Conservation (phyloP, 1,284 basidiomycete species). For the Malassezia cuniculi region DNA sequence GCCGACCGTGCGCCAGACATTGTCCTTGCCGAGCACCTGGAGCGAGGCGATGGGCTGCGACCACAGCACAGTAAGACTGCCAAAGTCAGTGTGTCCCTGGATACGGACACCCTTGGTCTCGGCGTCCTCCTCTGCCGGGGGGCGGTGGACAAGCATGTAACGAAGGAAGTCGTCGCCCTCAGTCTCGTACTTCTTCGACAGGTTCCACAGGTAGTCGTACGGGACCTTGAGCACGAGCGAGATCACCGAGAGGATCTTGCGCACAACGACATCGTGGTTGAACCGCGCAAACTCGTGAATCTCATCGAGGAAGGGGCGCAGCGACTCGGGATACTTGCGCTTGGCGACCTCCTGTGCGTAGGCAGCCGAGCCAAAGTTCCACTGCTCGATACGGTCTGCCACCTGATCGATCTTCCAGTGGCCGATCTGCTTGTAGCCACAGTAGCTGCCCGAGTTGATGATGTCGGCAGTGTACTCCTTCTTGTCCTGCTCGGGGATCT, state of each 20-base stretch:
- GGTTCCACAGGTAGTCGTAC: constrained; percentile 47
- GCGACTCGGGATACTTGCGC: constrained; percentile 19
- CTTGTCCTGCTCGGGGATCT: constrained; percentile 29
- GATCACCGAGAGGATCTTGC: constrained; percentile 46
- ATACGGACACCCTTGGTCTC: constrained; percentile 44
- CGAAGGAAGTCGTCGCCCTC: constrained; percentile 47
- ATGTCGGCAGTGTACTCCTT: constrained; percentile 33
- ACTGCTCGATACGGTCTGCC: constrained; percentile 46
- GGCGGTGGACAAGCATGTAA: constrained; percentile 47
- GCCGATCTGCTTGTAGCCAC: constrained; percentile 47
- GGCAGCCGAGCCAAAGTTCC: constrained; percentile 46
- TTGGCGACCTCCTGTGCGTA: constrained; percentile 20
- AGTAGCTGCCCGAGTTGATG: constrained; percentile 27
- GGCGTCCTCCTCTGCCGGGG: constrained; percentile 35
- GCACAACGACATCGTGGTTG: constrained; percentile 43
- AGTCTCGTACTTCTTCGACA: constrained; percentile 45
- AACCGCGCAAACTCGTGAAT: constrained; percentile 45
- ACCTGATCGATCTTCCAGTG: constrained; percentile 46
- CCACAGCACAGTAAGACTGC: constrained; percentile 46
- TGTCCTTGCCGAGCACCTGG: constrained; percentile 46
- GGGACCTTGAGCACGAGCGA: constrained; percentile 47
- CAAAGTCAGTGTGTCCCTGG: constrained; percentile 48
- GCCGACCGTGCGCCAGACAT: constrained; percentile 46
- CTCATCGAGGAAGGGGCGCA: constrained; percentile 39
- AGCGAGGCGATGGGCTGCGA: constrained; percentile 47